Evolutionary conservation across 202 grass and related monocot species (phyloP).

Genomic region (Carex sylvatica): DNA sequence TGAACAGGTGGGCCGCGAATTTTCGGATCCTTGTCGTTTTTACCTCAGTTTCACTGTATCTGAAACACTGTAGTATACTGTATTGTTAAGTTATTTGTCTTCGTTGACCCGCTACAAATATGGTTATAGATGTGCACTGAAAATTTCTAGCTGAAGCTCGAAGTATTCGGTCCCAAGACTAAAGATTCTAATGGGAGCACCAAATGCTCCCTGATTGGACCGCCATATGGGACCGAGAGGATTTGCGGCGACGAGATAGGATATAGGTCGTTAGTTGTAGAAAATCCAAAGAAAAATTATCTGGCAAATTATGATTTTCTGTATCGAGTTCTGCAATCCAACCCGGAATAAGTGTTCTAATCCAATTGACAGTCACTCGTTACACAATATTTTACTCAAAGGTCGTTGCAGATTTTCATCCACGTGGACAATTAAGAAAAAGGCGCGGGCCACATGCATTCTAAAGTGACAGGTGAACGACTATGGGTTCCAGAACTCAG

Average conservation of each 20-base stretch:
- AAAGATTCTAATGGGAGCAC: no score
- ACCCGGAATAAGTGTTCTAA: no score
- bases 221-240: no score
- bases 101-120: background rate
- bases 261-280: background rate
- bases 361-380: background rate
- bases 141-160: background rate
- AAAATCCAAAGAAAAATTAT: conserved; percentile 5
- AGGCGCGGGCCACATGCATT: background rate
- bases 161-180: background rate
- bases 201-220: background rate
- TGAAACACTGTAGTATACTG: background rate
- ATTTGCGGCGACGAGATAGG: background rate
- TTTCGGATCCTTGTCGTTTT: conserved; percentile 9
- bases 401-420: background rate
- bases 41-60: background rate
- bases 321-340: background rate
- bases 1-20: background rate
- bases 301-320: background rate
- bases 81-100: background rate
- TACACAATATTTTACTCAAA: background rate
- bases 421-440: background rate
- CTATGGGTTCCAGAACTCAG: background rate
- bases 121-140: background rate
- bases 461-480: conserved; percentile 16